Percentiles rank a stretch among this genome's conserved stretches.
phyloP scores from a whole-genome alignment of 805 yeast species.

The Pichia phayaonensis region DNA sequence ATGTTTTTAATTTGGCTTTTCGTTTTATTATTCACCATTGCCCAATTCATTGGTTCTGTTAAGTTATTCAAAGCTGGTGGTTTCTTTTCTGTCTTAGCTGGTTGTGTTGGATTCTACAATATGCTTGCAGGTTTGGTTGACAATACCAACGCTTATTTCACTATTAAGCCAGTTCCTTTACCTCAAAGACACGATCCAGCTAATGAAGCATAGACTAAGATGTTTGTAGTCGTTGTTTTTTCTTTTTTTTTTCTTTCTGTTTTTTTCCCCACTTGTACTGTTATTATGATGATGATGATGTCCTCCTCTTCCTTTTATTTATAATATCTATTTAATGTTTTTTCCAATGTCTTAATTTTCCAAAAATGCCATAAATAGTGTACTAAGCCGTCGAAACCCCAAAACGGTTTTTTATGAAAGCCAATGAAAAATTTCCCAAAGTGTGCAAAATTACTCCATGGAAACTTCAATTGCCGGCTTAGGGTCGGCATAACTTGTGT shows the following conservation, averaged over 20 bases:
- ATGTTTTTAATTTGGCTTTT: constrained; percentile 39
- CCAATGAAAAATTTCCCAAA: too few relatives aligned
- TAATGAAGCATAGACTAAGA: constrained; percentile 3
- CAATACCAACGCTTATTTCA: constrained; percentile 49
- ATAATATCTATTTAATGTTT: too few relatives aligned
- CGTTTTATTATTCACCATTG: constrained; percentile 38
- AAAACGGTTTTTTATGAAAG: too few relatives aligned
- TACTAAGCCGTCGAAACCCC: too few relatives aligned
- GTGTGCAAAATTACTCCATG: too few relatives aligned
- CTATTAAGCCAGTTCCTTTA: constrained; percentile 41
- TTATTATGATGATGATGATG: too few relatives aligned
- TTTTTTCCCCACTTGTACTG: background rate
- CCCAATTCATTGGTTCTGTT: constrained; percentile 31
- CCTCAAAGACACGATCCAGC: constrained; percentile 30
- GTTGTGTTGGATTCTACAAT: constrained; percentile 39
- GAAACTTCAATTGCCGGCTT: too few relatives aligned
- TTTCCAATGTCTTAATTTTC: too few relatives aligned
- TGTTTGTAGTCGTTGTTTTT: background rate
- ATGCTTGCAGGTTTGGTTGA: constrained; percentile 42
- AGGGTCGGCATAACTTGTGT: too few relatives aligned
- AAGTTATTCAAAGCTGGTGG: constrained; percentile 40
- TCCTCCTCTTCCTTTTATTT: background rate
- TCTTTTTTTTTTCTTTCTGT: background rate
- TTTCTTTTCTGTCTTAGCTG: constrained; percentile 36
- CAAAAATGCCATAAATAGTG: too few relatives aligned